Conservation (phyloP, 495 filamentous ascomycete species). For the Astrothelium macrocarpum region DNA sequence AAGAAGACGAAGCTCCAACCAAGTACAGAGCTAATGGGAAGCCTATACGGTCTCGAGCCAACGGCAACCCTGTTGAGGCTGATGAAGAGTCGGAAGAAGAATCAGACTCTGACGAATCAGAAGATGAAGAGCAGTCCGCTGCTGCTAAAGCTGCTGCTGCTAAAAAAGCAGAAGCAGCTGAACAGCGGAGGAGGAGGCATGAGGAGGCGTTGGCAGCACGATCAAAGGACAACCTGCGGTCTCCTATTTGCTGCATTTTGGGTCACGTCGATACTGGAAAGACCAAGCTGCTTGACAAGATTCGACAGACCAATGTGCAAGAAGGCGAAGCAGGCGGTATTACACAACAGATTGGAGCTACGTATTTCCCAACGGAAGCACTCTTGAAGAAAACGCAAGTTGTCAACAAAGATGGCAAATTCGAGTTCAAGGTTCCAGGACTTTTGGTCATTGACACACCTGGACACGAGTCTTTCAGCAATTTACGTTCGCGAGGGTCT, state of each 20-base stretch:
- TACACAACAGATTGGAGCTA: conserved; percentile 99
- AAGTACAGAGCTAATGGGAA: conserved; percentile 33
- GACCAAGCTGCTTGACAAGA: conserved; percentile 97
- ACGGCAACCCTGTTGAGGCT: conserved; percentile 17
- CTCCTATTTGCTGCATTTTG: conserved; percentile 98
- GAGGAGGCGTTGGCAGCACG: conserved; percentile 86
- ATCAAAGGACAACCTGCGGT: conserved; percentile 88
- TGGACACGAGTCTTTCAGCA: conserved; percentile 99
- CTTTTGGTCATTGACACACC: conserved; percentile 97
- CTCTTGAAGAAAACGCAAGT: conserved; percentile 84
- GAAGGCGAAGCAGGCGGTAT: conserved; percentile 99
- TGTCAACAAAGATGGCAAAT: conserved; percentile 79
- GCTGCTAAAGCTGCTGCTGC: conserved; percentile 57
- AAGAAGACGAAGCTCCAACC: conserved; percentile 39
- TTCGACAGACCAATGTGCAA: conserved; percentile 97
- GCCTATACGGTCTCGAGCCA: conserved; percentile 20
- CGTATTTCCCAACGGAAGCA: conserved; percentile 96
- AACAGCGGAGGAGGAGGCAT: conserved; percentile 75
- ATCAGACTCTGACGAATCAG: conserved; percentile 43
- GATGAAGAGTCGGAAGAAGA: conserved; percentile 44
- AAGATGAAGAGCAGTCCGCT: conserved; percentile 62
- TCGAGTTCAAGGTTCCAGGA: conserved; percentile 97
- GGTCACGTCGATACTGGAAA: conserved; percentile 99
- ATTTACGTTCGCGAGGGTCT: conserved; percentile 88
- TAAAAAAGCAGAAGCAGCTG: conserved; percentile 83